Percentiles rank a stretch among this genome's conserved stretches.
These are phyloP conservation scores for Emiliania huxleyi DNA, from an alignment of 78 protist species.

Conservation along the genomic window DNA sequence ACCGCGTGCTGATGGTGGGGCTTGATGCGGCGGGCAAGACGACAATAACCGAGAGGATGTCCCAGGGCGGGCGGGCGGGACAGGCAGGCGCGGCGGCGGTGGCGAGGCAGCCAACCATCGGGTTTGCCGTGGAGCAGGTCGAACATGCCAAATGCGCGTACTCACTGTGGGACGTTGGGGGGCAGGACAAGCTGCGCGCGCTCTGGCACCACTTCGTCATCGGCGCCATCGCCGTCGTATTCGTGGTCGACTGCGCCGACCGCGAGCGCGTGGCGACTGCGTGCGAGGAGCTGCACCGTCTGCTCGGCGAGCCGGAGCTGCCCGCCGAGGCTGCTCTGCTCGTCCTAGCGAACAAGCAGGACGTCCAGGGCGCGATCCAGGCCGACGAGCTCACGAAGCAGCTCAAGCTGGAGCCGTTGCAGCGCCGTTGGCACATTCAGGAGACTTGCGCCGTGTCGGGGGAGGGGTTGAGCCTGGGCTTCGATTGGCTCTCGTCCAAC, in stretches of 20 bases:
- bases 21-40: too few relatives aligned
- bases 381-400: not conserved
- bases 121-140: constrained; percentile 91
- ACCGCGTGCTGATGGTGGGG: too few relatives aligned
- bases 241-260: constrained; percentile 46
- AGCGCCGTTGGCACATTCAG: not conserved
- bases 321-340: not conserved
- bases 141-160: constrained; percentile 63
- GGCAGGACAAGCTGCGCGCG: constrained; percentile 92
- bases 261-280: not conserved
- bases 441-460: not conserved
- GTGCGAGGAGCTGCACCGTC: not conserved
- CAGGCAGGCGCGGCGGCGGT: too few relatives aligned
- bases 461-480: too few relatives aligned
- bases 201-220: constrained; percentile 79
- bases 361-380: not conserved
- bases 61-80: too few relatives aligned
- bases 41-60: too few relatives aligned
- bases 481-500: too few relatives aligned
- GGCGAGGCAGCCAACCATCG: constrained; percentile 67
- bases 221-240: constrained; percentile 9
- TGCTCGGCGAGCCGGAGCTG: not conserved
- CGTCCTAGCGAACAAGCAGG: constrained; percentile 48
- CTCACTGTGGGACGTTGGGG: constrained; percentile 94
- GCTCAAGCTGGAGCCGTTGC: not conserved